Conservation (phyloP, 306 rosid species). For the Vigna nakashimae region DNA sequence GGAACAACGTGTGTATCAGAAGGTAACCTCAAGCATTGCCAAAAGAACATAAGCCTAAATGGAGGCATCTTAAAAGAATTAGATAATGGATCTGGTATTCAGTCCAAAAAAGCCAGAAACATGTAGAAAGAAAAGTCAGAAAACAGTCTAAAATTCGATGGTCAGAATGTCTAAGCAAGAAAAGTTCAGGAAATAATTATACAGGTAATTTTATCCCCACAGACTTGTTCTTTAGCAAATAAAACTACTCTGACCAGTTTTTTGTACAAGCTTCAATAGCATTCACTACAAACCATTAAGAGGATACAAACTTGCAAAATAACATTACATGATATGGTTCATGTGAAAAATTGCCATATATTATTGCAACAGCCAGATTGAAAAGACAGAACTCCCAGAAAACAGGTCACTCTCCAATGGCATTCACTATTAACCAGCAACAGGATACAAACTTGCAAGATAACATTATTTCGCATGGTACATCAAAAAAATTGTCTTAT, state of each 20-base stretch:
- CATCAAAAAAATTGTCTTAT: too few species aligned
- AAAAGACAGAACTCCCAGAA: not conserved
- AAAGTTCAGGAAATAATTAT: constrained; percentile 3
- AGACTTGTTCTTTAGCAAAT: constrained; percentile 31
- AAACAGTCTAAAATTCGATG: not conserved
- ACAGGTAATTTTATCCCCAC: constrained; percentile 3
- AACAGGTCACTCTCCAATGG: not conserved
- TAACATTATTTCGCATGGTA: not conserved
- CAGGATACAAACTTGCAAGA: not conserved
- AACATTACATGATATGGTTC: not conserved
- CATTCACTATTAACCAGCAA: not conserved
- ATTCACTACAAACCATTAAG: not conserved
- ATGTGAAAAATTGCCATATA: too few species aligned
- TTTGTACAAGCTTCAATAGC: not conserved
- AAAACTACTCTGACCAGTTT: constrained; percentile 35
- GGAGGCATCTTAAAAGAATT: not conserved
- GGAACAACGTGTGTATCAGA: constrained; percentile 20
- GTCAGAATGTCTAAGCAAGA: constrained; percentile 31
- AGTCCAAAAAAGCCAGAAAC: constrained; percentile 33
- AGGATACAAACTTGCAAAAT: not conserved
- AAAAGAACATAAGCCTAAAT: constrained; percentile 36
- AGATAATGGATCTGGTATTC: constrained; percentile 11
- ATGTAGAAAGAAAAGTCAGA: not conserved
- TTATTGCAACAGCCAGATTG: constrained; percentile 27
- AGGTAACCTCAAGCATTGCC: constrained; percentile 10